These are phyloP conservation scores for Backusella tuberculispora DNA, from an alignment of 192 early-diverging fungal genomes.

Conservation along the genomic window DNA sequence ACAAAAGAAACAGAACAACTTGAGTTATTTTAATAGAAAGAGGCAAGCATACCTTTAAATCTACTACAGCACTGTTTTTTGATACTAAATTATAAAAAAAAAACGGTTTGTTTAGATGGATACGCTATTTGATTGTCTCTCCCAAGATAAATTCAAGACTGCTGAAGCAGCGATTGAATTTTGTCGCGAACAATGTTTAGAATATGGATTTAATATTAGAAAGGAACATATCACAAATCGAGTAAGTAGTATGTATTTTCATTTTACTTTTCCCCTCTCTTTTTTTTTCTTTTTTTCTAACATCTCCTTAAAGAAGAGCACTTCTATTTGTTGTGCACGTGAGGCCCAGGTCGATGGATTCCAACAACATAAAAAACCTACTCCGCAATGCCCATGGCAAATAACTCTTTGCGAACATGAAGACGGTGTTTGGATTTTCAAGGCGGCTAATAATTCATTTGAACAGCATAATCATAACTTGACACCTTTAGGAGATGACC, in stretches of 20 bases:
- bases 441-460: slow-evolving; percentile 47
- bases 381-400: slow-evolving; percentile 53
- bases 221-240: slow-evolving; percentile 55
- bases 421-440: slow-evolving; percentile 45
- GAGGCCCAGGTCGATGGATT: slow-evolving; percentile 51
- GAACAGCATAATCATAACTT: slow-evolving; percentile 52
- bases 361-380: slow-evolving; percentile 48
- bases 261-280: neutral
- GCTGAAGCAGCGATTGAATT: slow-evolving; percentile 42
- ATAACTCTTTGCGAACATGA: slow-evolving; percentile 52
- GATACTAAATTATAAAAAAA: neutral
- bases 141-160: slow-evolving; percentile 15
- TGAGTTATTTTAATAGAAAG: neutral
- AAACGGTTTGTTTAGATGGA: neutral
- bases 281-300: slow-evolving; percentile 9
- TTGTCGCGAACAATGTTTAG: slow-evolving; percentile 46
- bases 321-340: slow-evolving; percentile 55
- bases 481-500: slow-evolving; percentile 41
- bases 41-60: neutral
- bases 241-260: slow-evolving; percentile 35
- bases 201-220: slow-evolving; percentile 54
- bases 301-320: slow-evolving; percentile 38
- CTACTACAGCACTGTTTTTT: neutral
- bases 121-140: neutral
- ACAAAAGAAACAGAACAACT: neutral